Conservation (phyloP, 768 basidiomycete genomes). For the Podaxis rugospora region DNA sequence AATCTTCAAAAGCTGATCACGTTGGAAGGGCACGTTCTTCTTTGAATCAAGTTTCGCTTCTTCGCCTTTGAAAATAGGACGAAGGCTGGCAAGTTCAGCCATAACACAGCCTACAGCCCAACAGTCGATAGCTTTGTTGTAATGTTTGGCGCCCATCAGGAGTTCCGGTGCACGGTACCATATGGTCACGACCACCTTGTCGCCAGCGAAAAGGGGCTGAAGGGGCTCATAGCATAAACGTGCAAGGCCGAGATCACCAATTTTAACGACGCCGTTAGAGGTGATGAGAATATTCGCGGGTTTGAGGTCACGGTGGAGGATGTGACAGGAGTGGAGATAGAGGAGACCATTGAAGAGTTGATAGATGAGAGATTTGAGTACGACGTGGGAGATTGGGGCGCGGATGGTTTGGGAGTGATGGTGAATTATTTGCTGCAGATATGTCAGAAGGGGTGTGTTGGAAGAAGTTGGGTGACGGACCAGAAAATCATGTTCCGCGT, state of each 20-base stretch:
- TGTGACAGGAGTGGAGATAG: conserved; percentile 92
- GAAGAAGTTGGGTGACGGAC: conserved; percentile 39
- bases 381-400: conserved; percentile 62
- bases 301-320: conserved; percentile 96
- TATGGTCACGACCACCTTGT: conserved; percentile 99
- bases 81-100: conserved; percentile 87
- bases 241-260: conserved; percentile 96
- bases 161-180: conserved; percentile 99
- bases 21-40: conserved; percentile 96
- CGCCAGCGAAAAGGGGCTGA: conserved; percentile 86
- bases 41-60: conserved; percentile 97
- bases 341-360: conserved; percentile 92
- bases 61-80: conserved; percentile 99
- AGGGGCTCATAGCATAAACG: conserved; percentile 88
- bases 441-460: not conserved
- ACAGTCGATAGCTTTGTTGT: conserved; percentile 93
- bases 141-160: conserved; percentile 94
- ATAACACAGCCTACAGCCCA: conserved; percentile 99
- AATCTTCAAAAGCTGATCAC: conserved; percentile 94
- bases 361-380: conserved; percentile 91
- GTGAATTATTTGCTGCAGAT: conserved; percentile 90
- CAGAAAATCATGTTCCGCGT: conserved; percentile 97
- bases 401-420: conserved; percentile 93
- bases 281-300: conserved; percentile 98
- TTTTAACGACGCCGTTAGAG: conserved; percentile 85